These are phyloP conservation scores for Fusarium denticulatum DNA, from an alignment of 2,329 filamentous ascomycete genomes.

Conservation along the genomic window DNA sequence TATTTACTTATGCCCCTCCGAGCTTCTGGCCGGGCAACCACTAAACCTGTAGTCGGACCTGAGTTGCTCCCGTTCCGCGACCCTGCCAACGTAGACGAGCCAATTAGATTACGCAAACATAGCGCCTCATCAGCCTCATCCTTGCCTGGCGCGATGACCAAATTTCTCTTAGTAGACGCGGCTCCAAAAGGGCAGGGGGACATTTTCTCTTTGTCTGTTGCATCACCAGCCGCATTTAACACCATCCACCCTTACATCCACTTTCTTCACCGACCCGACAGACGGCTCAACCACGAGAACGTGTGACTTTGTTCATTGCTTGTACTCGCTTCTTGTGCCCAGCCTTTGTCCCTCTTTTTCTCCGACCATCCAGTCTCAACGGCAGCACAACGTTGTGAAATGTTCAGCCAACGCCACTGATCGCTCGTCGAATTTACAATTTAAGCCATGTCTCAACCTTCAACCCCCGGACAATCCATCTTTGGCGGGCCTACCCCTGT, in stretches of 20 bases:
- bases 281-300: constrained; percentile 26
- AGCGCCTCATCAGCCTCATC: constrained; percentile 20
- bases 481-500: constrained; percentile 56
- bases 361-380: neutral
- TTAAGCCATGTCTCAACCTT: constrained; percentile 56
- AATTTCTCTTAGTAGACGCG: constrained; percentile 30
- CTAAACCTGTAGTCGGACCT: constrained; percentile 21
- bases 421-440: constrained; percentile 29
- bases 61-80: constrained; percentile 35
- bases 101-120: constrained; percentile 18
- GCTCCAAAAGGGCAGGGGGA: constrained; percentile 33
- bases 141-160: constrained; percentile 23
- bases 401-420: constrained; percentile 37
- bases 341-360: neutral
- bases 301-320: neutral
- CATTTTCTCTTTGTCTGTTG: constrained; percentile 16
- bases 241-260: constrained; percentile 27
- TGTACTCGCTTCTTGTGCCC: neutral
- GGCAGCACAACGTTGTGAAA: constrained; percentile 29
- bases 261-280: constrained; percentile 36
- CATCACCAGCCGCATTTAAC: constrained; percentile 32
- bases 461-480: constrained; percentile 59
- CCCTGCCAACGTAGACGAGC: constrained; percentile 14
- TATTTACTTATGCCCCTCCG: constrained; percentile 57
- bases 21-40: constrained; percentile 51